phyloP scores from a whole-genome alignment of 2,329 filamentous ascomycete species.

The Raffaelea deltoideospora region DNA sequence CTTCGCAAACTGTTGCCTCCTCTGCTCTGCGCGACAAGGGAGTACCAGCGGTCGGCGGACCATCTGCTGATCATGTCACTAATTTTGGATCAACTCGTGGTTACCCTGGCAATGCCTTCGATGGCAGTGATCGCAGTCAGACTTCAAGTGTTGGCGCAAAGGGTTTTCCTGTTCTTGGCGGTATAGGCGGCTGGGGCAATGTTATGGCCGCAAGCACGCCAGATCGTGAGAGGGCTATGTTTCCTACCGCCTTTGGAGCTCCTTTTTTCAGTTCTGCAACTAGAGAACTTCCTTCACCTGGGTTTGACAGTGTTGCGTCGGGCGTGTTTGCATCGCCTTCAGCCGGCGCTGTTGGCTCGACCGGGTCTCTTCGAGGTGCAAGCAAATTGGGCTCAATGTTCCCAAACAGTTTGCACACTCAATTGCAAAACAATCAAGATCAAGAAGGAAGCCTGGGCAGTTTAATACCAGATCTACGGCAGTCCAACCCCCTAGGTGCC shows the following conservation, averaged over 20 bases:
- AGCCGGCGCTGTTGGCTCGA: constrained; percentile 35
- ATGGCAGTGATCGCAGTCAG: constrained; percentile 79
- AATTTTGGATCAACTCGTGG: constrained; percentile 40
- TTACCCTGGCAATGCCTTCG: constrained; percentile 32
- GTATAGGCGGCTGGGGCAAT: constrained; percentile 46
- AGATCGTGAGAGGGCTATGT: constrained; percentile 45
- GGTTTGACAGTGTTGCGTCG: constrained; percentile 41
- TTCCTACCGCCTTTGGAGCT: constrained; percentile 52
- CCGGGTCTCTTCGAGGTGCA: constrained; percentile 55
- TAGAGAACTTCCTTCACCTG: constrained; percentile 61
- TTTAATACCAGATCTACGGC: constrained; percentile 42
- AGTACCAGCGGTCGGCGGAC: constrained; percentile 24
- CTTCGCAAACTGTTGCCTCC: constrained; percentile 16
- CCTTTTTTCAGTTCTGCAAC: constrained; percentile 63
- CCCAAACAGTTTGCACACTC: constrained; percentile 75
- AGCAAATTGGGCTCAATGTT: constrained; percentile 83
- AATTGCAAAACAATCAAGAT: constrained; percentile 47
- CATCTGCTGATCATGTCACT: constrained; percentile 23
- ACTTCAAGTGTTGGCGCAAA: constrained; percentile 78
- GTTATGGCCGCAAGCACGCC: constrained; percentile 48
- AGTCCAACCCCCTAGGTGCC: constrained; percentile 46
- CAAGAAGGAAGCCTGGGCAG: constrained; percentile 52
- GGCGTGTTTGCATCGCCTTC: constrained; percentile 19
- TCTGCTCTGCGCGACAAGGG: constrained; percentile 1
- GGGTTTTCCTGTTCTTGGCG: constrained; percentile 49